These are phyloP conservation scores for Trichoderma asperellum DNA, from an alignment of 2,329 filamentous ascomycete genomes.

Conservation along the genomic window DNA sequence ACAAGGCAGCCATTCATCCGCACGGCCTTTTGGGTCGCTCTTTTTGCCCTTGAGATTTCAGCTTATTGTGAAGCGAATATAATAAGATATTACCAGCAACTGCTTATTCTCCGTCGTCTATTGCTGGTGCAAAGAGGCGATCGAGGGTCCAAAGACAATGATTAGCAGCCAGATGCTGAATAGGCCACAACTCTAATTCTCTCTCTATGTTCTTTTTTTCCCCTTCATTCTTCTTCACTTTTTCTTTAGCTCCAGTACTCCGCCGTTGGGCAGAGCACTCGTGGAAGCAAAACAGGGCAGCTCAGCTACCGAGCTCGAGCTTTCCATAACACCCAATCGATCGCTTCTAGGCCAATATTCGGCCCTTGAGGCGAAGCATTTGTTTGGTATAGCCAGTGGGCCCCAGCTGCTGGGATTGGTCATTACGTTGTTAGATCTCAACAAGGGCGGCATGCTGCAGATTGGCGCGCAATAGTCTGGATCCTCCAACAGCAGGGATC, in stretches of 20 bases:
- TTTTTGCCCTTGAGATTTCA: background rate
- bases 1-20: background rate
- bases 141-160: conserved; percentile 1
- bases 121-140: background rate
- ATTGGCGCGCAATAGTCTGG: conserved; percentile 28
- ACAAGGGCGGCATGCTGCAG: conserved; percentile 19
- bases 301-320: background rate
- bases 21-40: background rate
- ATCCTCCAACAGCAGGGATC: conserved; percentile 8
- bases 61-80: conserved; percentile 8
- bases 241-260: background rate
- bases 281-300: background rate
- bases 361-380: conserved; percentile 15
- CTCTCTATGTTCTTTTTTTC: background rate
- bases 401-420: conserved; percentile 11
- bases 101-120: background rate
- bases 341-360: conserved; percentile 11
- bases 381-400: background rate
- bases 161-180: background rate
- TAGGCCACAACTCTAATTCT: background rate
- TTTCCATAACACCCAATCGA: conserved; percentile 2
- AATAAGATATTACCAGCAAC: background rate
- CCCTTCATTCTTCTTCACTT: background rate
- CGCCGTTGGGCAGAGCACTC: background rate
- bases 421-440: conserved; percentile 19